A percentile compares a stretch with the other conserved stretches of the same genome.
Conservation (phyloP, 2,329 filamentous ascomycete genomes). For the Myriangium duriaei region DNA sequence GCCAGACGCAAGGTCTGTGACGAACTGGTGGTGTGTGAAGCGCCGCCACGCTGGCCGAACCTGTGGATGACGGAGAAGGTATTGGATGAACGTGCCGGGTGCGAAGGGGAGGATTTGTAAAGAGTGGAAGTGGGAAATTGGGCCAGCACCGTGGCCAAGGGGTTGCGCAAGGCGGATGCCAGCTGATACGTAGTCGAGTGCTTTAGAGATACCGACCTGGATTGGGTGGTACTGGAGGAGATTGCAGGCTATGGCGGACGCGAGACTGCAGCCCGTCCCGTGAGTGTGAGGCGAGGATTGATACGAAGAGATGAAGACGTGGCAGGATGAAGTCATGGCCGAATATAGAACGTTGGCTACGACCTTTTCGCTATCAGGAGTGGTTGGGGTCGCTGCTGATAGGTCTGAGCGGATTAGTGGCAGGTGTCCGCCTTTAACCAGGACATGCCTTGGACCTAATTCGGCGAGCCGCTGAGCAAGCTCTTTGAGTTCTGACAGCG, state of each 20-base stretch:
- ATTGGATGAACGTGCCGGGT: constrained; percentile 69
- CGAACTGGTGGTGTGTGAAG: constrained; percentile 74
- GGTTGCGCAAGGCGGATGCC: constrained; percentile 54
- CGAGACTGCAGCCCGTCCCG: constrained; percentile 87
- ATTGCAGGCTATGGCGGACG: constrained; percentile 70
- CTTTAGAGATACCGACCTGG: constrained; percentile 49
- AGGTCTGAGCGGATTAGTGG: constrained; percentile 43
- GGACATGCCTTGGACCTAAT: constrained; percentile 65
- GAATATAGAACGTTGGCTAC: constrained; percentile 71
- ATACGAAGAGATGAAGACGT: constrained; percentile 58
- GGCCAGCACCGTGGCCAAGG: constrained; percentile 55
- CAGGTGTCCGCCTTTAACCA: constrained; percentile 85
- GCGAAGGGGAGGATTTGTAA: constrained; percentile 55
- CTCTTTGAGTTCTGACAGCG: constrained; percentile 52
- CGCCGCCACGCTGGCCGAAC: constrained; percentile 61
- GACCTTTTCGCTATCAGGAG: constrained; percentile 46
- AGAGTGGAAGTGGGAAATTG: constrained; percentile 70
- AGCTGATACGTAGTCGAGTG: constrained; percentile 58
- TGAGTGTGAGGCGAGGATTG: constrained; percentile 71
- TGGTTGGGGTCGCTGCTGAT: constrained; percentile 35
- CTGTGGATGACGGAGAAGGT: constrained; percentile 62
- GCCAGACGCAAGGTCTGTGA: constrained; percentile 61
- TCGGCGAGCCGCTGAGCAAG: constrained; percentile 54
- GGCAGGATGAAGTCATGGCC: constrained; percentile 32
- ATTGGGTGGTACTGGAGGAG: constrained; percentile 48